These are phyloP conservation scores for Amylostereum chailletii DNA, from an alignment of 1,284 basidiomycete species.

Conservation along the genomic window DNA sequence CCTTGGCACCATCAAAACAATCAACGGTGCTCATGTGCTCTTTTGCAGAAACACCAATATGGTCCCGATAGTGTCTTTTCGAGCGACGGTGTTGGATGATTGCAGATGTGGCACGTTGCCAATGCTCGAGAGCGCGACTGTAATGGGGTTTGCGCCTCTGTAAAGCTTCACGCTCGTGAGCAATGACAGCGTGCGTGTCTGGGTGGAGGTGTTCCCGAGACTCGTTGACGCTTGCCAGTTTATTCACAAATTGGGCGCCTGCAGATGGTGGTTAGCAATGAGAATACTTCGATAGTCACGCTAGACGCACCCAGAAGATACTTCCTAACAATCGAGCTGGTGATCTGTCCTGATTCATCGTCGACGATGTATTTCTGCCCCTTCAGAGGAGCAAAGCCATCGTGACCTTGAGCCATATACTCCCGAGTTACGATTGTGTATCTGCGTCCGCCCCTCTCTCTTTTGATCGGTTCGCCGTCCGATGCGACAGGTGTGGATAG, in stretches of 20 bases:
- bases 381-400: constrained; percentile 72
- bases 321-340: constrained; percentile 77
- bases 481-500: constrained; percentile 26
- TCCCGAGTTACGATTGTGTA: constrained; percentile 76
- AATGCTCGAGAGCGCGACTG: constrained; percentile 27
- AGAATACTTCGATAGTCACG: not conserved
- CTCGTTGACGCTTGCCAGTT: constrained; percentile 7
- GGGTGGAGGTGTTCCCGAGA: constrained; percentile 10
- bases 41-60: constrained; percentile 47
- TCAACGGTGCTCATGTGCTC: constrained; percentile 80
- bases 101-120: constrained; percentile 38
- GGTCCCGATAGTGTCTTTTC: constrained; percentile 47
- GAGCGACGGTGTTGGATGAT: constrained; percentile 42
- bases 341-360: constrained; percentile 77
- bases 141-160: constrained; percentile 11
- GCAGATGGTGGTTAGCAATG: constrained; percentile 1
- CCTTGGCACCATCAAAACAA: constrained; percentile 52
- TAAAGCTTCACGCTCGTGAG: constrained; percentile 9
- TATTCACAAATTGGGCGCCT: constrained; percentile 60
- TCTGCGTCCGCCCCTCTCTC: constrained; percentile 42
- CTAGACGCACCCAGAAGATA: constrained; percentile 65
- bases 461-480: constrained; percentile 47
- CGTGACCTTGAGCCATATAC: constrained; percentile 73
- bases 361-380: constrained; percentile 69
- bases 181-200: constrained; percentile 31